Base-by-base conservation (phyloP, 2,329 filamentous ascomycete genomes). In the Penicillium sp. region DNA sequence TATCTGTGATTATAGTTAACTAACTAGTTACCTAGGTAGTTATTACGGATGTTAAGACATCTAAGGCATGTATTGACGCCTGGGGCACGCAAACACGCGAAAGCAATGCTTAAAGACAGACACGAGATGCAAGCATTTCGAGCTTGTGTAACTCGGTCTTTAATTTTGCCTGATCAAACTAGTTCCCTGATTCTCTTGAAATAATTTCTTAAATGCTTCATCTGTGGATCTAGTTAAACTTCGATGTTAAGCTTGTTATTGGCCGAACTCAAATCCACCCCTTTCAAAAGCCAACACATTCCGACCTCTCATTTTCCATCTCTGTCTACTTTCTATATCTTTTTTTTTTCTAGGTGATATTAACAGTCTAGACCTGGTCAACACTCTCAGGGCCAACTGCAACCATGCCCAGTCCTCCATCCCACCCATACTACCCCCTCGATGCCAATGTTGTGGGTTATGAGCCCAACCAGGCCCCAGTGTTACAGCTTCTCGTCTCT, bases 371-470 rank as follows among this genome's bases (percentile, higher is more conserved):
- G 19, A 24, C 9, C 15, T n/a, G 13, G 2, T 12, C 12, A 29
- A 6, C 2, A 15, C 6, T 31, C 15, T 5, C 24, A 13, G 28
- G 28, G 40, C 17, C 13, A 24, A 24, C 19, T 41, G 15, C 19
- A 17, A 46, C 19, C 2, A 49, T 49, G 47, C 9, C 47, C n/a
- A 39, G 22, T 29, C 21, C 64, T 28, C 44, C 28, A 24, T 17
- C 34, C 1, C 84, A 89, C 64, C 84, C 85, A 1, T 90, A 87
- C 71, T 88, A 85, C 62, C 87, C 87, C 5, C 63, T 82, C 21
- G 78, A 81, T 46, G 77, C 81, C 33, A 69, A 74, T 17, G 78
- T 91, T 51, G 69, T 75, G 3, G 77, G 75, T 53, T 89, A 86
- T 67, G 69, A 81, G 38, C 77, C 82, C 58, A 90, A 90, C 64